These are phyloP conservation scores for Salix purpurea DNA, from an alignment of 345 rosid species.

Conservation along the genomic window DNA sequence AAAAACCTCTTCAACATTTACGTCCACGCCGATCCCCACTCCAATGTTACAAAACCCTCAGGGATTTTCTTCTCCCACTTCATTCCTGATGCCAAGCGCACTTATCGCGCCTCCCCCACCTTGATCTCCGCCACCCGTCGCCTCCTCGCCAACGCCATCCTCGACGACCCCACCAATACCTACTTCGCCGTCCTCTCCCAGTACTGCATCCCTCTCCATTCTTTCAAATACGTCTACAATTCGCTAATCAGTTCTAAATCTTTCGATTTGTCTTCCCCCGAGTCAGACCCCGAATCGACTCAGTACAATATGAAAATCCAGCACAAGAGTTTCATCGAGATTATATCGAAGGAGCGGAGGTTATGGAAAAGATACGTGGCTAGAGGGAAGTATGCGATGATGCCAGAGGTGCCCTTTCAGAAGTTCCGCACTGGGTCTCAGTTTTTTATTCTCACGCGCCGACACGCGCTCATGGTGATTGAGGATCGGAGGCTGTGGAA, in stretches of 20 bases:
- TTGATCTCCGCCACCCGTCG: constrained; percentile 89
- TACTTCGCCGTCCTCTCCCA: constrained; percentile 84
- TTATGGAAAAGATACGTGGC: constrained; percentile 83
- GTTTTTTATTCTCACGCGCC: constrained; percentile 78
- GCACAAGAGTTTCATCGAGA: constrained; percentile 75
- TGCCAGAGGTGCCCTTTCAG: constrained; percentile 73
- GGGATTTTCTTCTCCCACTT: constrained; percentile 46
- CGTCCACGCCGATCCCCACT: constrained; percentile 81
- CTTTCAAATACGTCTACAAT: constrained; percentile 59
- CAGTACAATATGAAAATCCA: constrained; percentile 46
- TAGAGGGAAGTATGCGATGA: constrained; percentile 66
- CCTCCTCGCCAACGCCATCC: constrained; percentile 74
- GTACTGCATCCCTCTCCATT: constrained; percentile 78
- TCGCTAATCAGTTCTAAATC: constrained; percentile 47
- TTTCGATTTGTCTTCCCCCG: constrained; percentile 47
- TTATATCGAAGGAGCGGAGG: constrained; percentile 53
- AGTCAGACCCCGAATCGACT: constrained; percentile 32
- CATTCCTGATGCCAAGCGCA: constrained; percentile 58
- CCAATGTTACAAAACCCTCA: constrained; percentile 45
- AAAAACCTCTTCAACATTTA: constrained; percentile 61
- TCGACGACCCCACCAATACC: constrained; percentile 84
- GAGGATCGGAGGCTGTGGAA: constrained; percentile 71
- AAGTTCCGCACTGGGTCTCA: constrained; percentile 83
- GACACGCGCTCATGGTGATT: constrained; percentile 63
- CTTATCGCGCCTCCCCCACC: constrained; percentile 82